Conservation (phyloP, 257 asterid genomes). For the Voacanga thouarsii region DNA sequence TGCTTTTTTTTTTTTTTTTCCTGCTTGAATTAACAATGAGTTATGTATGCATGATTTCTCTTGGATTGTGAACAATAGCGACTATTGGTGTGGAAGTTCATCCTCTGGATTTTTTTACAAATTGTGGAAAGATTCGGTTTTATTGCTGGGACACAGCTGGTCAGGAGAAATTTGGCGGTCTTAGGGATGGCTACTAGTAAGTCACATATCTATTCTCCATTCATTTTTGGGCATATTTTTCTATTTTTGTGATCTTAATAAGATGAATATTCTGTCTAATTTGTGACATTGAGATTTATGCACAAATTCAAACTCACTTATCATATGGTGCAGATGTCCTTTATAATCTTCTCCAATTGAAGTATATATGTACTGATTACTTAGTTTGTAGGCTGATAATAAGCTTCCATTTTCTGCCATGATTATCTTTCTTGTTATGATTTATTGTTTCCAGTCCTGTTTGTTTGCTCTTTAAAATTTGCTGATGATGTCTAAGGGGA, state of each 20-base stretch:
- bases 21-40: not conserved
- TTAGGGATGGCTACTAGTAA: slow-evolving; percentile 92
- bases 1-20: not conserved
- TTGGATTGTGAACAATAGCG: slow-evolving; percentile 37
- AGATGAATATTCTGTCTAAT: not conserved
- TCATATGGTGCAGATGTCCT: not conserved
- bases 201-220: slow-evolving; percentile 15
- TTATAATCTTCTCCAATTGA: not conserved
- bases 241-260: not conserved
- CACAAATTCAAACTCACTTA: not conserved
- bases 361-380: not conserved
- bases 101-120: slow-evolving; percentile 78
- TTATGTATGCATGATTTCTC: slow-evolving; percentile 37
- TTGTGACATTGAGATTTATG: not conserved
- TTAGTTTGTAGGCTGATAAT: not conserved
- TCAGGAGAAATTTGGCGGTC: slow-evolving; percentile 94
- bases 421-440: not conserved
- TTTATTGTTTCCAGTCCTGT: not conserved
- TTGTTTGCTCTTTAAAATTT: not conserved
- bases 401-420: not conserved
- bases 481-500: not conserved
- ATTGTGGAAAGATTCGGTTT: slow-evolving; percentile 73
- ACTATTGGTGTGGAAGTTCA: slow-evolving; percentile 94
- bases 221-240: not conserved
- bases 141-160: slow-evolving; percentile 98